Evolutionary conservation across 2,329 filamentous ascomycete genomes (phyloP).

Genomic region (Diaporthe citri): DNA sequence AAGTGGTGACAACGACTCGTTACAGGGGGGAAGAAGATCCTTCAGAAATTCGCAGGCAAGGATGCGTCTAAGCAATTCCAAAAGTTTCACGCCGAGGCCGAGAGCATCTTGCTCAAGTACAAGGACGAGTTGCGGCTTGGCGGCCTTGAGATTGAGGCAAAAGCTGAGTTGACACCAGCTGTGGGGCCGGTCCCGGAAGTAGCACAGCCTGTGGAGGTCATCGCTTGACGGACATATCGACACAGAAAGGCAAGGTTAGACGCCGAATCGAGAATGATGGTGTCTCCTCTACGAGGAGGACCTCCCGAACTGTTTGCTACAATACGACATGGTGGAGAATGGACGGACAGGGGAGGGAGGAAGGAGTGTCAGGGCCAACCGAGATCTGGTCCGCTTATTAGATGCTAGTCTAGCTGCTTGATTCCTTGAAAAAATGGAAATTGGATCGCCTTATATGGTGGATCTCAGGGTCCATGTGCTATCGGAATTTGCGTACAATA

Average conservation of each 20-base stretch:
- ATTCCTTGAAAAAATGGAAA: background rate
- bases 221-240: background rate
- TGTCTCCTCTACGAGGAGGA: no score
- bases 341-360: background rate
- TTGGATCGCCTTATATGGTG: background rate
- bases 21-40: constrained; percentile 73
- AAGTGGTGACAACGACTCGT: background rate
- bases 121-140: constrained; percentile 81
- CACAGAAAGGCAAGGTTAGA: background rate
- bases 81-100: constrained; percentile 83
- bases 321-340: background rate
- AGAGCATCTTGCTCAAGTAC: constrained; percentile 86
- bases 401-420: background rate
- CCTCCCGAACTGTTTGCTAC: background rate
- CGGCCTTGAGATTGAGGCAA: constrained; percentile 89
- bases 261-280: background rate
- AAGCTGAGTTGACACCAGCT: constrained; percentile 61
- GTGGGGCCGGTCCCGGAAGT: constrained; percentile 60
- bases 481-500: background rate
- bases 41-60: constrained; percentile 73
- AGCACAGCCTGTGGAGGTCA: background rate
- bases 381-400: background rate
- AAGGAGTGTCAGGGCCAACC: background rate
- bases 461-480: background rate
- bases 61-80: constrained; percentile 77